Percentiles rank a stretch among this genome's conserved stretches.
These are phyloP conservation scores for Leccinum ochraceum DNA, from an alignment of 768 basidiomycete species.

Conservation along the genomic window DNA sequence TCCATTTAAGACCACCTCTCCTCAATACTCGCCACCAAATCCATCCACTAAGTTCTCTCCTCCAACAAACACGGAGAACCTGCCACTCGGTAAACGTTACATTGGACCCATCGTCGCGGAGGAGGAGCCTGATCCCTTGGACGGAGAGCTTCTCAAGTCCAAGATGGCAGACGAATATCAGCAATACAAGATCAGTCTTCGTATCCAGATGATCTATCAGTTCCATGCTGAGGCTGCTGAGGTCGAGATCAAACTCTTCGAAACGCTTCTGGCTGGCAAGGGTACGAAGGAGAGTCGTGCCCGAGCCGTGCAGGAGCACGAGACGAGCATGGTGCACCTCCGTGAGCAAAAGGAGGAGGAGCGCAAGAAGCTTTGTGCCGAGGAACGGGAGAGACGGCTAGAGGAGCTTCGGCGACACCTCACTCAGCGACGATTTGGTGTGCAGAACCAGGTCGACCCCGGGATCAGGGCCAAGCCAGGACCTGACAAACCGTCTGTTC, in stretches of 20 bases:
- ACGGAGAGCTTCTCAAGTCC: slow-evolving; percentile 31
- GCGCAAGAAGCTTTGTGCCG: slow-evolving; percentile 31
- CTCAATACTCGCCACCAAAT: slow-evolving; percentile 31
- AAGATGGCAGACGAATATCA: slow-evolving; percentile 37
- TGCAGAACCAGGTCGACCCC: slow-evolving; percentile 19
- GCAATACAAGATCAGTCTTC: slow-evolving; percentile 32
- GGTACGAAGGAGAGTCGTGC: slow-evolving; percentile 34
- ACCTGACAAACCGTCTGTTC: slow-evolving; percentile 18
- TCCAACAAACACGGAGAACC: slow-evolving; percentile 17
- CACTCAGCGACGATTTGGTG: slow-evolving; percentile 18
- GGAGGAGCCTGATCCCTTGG: slow-evolving; percentile 30
- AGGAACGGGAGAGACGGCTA: slow-evolving; percentile 30
- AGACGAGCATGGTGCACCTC: slow-evolving; percentile 33
- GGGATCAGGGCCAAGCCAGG: slow-evolving; percentile 10
- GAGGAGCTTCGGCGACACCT: slow-evolving; percentile 22
- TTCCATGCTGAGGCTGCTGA: slow-evolving; percentile 33
- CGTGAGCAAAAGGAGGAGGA: slow-evolving; percentile 35
- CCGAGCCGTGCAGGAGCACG: slow-evolving; percentile 33
- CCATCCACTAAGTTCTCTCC: slow-evolving; percentile 29
- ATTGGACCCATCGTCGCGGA: slow-evolving; percentile 33
- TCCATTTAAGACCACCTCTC: slow-evolving; percentile 20
- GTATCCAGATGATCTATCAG: slow-evolving; percentile 37
- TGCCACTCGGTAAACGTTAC: slow-evolving; percentile 32
- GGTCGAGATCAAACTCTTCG: slow-evolving; percentile 33
- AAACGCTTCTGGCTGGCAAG: slow-evolving; percentile 24